Conservation (phyloP, 306 rosid genomes). For the Gastrolobium bilobum region DNA sequence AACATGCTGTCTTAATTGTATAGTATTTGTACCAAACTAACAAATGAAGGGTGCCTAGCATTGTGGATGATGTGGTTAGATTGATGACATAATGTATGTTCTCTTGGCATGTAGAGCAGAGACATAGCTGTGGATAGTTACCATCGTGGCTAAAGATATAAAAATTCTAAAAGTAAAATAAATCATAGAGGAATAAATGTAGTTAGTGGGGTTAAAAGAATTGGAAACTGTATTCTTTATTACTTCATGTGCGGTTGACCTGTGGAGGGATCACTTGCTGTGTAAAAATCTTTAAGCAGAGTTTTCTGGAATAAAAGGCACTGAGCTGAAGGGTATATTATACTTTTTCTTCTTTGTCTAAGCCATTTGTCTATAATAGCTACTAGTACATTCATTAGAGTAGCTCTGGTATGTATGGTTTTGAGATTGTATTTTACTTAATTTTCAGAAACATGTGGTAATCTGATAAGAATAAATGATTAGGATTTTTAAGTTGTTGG, state of each 20-base stretch:
- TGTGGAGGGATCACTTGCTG: background rate
- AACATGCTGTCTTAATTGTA: background rate
- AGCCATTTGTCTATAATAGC: too few species aligned
- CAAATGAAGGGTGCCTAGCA: background rate
- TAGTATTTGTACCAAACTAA: background rate
- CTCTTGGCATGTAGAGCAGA: background rate
- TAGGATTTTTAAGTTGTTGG: too few species aligned
- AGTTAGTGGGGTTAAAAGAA: background rate
- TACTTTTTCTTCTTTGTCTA: too few species aligned
- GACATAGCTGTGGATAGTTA: background rate
- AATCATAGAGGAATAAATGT: background rate
- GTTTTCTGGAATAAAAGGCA: too few species aligned
- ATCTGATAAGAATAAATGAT: background rate
- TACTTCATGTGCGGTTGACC: background rate
- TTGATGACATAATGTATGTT: background rate
- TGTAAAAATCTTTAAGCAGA: background rate
- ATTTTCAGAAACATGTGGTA: background rate
- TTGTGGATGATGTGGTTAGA: background rate
- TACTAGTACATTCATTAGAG: too few species aligned
- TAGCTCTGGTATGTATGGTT: too few species aligned
- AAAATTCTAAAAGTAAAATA: background rate
- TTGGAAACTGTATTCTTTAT: background rate
- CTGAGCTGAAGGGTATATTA: too few species aligned
- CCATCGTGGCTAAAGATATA: background rate
- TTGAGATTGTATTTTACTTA: too few species aligned